Percentiles rank a stretch among this genome's conserved stretches.
These are phyloP conservation scores for Fusarium secorum DNA, from an alignment of 2,329 filamentous ascomycete genomes.

Conservation along the genomic window DNA sequence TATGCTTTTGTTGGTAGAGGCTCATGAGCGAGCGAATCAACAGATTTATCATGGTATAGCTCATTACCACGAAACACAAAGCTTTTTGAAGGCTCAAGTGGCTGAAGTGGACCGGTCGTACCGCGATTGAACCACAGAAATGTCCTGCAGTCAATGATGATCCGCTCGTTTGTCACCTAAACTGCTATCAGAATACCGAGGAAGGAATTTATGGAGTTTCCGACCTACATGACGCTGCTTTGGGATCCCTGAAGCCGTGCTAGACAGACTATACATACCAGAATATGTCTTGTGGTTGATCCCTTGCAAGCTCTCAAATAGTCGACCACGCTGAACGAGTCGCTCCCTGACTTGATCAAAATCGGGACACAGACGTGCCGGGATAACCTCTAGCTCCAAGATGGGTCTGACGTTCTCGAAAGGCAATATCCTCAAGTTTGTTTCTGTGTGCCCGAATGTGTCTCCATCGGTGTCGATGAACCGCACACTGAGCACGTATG, in stretches of 20 bases:
- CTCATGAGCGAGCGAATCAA: accelerated
- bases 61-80: neutral
- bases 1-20: neutral
- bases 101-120: neutral
- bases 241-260: neutral
- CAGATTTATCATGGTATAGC: neutral
- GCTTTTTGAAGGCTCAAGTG: neutral
- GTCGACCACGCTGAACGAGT: neutral
- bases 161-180: neutral
- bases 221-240: neutral
- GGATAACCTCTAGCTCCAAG: neutral
- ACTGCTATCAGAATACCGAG: accelerated
- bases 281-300: slow-evolving; percentile 1
- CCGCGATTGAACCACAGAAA: neutral
- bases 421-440: neutral
- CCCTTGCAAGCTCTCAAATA: neutral
- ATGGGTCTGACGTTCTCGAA: slow-evolving; percentile 5
- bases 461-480: slow-evolving; percentile 13
- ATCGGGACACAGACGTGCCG: neutral
- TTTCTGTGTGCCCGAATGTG: neutral
- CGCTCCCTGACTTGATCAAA: neutral
- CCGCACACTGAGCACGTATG: neutral
- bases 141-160: neutral
- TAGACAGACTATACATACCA: neutral
- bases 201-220: accelerated